Conservation (phyloP, 345 rosid genomes). For the Arabidopsis thaliana region DNA sequence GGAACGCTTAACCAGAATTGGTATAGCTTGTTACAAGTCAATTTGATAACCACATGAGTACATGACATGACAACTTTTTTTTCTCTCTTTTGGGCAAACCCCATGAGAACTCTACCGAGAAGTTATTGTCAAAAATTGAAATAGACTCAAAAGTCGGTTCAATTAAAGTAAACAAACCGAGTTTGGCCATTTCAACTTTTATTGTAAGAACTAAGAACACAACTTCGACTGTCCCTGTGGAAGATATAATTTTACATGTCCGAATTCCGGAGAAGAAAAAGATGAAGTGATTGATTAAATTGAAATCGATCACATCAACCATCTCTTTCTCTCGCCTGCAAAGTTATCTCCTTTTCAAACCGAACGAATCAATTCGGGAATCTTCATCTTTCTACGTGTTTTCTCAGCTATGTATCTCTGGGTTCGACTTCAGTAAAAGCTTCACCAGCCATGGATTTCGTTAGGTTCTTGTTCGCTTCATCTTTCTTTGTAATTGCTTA, state of each 20-base stretch:
- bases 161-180: slow-evolving; percentile 17
- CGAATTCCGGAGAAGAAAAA: slow-evolving; percentile 29
- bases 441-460: slow-evolving; percentile 36
- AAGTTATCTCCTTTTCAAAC: slow-evolving; percentile 14
- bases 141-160: slow-evolving; percentile 26
- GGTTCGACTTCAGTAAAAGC: slow-evolving; percentile 23
- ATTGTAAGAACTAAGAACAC: not conserved
- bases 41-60: no score
- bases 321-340: slow-evolving; percentile 10
- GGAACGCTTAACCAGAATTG: no score
- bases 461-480: slow-evolving; percentile 33
- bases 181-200: not conserved
- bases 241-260: slow-evolving; percentile 11
- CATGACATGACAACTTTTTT: no score
- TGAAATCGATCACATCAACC: slow-evolving; percentile 17
- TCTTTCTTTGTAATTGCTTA: not conserved
- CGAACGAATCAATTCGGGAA: not conserved
- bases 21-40: no score
- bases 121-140: not conserved
- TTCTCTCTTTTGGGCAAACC: no score
- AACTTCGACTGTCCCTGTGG: slow-evolving; percentile 21
- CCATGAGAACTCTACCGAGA: slow-evolving; percentile 27
- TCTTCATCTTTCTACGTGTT: not conserved
- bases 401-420: slow-evolving; percentile 8
- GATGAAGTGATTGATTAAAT: slow-evolving; percentile 13